Conservation (phyloP, 2,329 filamentous ascomycete species). For the Phaeosphaeria sp. region DNA sequence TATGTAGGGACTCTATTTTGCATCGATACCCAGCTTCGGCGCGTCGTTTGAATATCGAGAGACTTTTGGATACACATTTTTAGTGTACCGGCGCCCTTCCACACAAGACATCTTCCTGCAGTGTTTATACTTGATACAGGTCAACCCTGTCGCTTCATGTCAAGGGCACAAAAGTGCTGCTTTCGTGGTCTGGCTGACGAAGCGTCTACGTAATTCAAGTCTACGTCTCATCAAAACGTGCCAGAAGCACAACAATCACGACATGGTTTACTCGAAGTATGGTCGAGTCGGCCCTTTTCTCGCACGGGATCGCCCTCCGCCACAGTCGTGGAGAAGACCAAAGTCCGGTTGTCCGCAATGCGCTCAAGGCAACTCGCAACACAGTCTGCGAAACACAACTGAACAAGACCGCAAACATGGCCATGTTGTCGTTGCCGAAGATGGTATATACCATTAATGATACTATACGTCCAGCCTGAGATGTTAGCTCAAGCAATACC, state of each 20-base stretch:
- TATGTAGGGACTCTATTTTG: not conserved
- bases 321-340: not conserved
- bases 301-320: not conserved
- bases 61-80: not conserved
- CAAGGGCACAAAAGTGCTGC: not conserved
- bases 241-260: not conserved
- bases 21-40: constrained; percentile 1
- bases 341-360: not conserved
- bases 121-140: not conserved
- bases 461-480: not conserved
- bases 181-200: not conserved
- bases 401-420: not conserved
- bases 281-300: not conserved
- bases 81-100: not conserved
- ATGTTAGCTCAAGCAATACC: not conserved
- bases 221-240: not conserved
- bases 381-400: not conserved
- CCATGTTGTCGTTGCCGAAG: not conserved
- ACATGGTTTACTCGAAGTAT: not conserved
- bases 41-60: not conserved
- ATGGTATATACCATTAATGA: not conserved
- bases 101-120: not conserved
- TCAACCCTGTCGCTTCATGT: not conserved
- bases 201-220: not conserved
- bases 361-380: not conserved